Evolutionary conservation across 495 filamentous ascomycete species (phyloP).

Genomic region (Bacidia rubella): DNA sequence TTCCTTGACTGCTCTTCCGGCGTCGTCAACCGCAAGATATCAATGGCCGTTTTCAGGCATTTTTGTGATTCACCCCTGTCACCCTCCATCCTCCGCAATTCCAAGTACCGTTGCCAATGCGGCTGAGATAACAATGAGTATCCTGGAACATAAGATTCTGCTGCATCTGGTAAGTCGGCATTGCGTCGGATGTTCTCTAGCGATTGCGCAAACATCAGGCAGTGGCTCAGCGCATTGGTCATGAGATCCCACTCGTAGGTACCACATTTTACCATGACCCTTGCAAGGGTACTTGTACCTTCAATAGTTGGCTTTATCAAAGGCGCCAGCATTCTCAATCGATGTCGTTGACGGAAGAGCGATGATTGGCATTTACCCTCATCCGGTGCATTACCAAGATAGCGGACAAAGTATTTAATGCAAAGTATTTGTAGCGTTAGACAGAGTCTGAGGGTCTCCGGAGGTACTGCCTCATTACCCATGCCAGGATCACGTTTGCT

Average conservation of each 20-base stretch:
- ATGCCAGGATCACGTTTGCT: constrained; percentile 1
- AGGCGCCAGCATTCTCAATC: constrained; percentile 34
- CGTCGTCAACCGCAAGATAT: constrained; percentile 29
- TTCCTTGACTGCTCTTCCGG: constrained; percentile 31
- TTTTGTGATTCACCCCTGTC: constrained; percentile 26
- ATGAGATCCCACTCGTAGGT: constrained; percentile 5
- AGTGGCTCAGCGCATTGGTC: constrained; percentile 28
- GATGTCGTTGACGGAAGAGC: constrained; percentile 39
- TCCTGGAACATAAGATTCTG: neutral
- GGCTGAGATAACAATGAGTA: constrained; percentile 49
- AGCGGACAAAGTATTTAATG: constrained; percentile 27
- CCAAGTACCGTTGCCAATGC: constrained; percentile 54
- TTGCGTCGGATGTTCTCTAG: neutral
- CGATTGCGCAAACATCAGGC: neutral
- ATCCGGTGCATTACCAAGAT: constrained; percentile 35
- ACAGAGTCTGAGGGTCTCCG: constrained; percentile 1
- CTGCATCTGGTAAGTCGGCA: neutral
- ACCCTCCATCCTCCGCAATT: constrained; percentile 31
- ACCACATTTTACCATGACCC: constrained; percentile 21
- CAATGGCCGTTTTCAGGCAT: constrained; percentile 36
- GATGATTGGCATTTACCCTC: constrained; percentile 33
- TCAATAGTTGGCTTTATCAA: constrained; percentile 38
- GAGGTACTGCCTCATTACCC: neutral
- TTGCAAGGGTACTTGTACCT: constrained; percentile 39
- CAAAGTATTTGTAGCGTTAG: constrained; percentile 7